Evolutionary conservation across 768 basidiomycete species (phyloP), one percentile per base, ranked within the genome.

Genomic region (Rhizopogon salebrosus): DNA sequence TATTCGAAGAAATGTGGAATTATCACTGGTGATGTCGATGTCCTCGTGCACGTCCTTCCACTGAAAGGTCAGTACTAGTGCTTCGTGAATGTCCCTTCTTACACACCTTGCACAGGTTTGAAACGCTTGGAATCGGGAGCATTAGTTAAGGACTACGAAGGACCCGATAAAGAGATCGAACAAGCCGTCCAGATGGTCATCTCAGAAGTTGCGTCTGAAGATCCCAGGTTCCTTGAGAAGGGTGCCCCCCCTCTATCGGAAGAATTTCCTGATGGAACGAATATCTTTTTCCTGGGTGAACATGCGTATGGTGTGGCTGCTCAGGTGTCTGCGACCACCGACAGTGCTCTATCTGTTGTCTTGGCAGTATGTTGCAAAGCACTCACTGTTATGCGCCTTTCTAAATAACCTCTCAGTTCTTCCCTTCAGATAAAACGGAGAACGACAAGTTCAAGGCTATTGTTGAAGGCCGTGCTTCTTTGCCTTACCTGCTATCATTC

Each of bases 271-370:
- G 83, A 82, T 0, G 91, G 89, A 1, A 89, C 84, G 66, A 91
- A 87, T 64, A 89, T 98, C 26, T 97, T 99, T 72, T 98, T 98
- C 83, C 78, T 98, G 6, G 95, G 95, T 14, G 87, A 91, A 62
- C 86, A 92, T 64, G 92, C 90, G 0, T 99, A 95, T 63, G 97
- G 97, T n/a, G 86, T 91, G 3, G 92, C 95, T 13, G 94, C 95
- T 0, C 89, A 94, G 61, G 92, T 99, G 10, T 78, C 83, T 36
- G 78, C 72, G 0, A 91, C 92, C 0, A 80, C 79, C 0, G 80
- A 88, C 3, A 76, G 79, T 2, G 74, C 82, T 1, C 70, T 98
- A 11, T 86, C 92, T 9, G 89, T 98, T 43, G 71, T 91, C 40
- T 80, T 98, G 53, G 95, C 93, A n/a, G 93, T 95, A 62, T 55